Percentiles rank a stretch among this genome's conserved stretches.
phyloP scores from a whole-genome alignment of 768 basidiomycete genomes.

The Mycena chlorophos region DNA sequence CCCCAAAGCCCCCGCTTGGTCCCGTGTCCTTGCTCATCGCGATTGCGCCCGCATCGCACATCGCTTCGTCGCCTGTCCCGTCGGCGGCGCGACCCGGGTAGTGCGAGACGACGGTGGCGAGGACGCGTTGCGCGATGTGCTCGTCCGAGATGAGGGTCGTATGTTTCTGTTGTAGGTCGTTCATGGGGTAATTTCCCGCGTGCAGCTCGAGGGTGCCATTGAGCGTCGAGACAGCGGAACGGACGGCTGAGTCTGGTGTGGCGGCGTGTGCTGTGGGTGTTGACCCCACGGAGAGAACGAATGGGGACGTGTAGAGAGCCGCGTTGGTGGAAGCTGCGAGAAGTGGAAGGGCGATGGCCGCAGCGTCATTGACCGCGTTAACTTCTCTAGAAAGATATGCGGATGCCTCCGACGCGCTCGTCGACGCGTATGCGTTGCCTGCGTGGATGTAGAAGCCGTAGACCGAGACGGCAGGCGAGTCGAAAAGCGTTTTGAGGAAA shows the following conservation, averaged over 20 bases:
- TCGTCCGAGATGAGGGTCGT: constrained; percentile 61
- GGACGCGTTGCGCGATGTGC: constrained; percentile 65
- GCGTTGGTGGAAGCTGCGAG: constrained; percentile 38
- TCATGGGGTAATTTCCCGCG: constrained; percentile 80
- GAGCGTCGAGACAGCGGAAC: constrained; percentile 46
- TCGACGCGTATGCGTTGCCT: constrained; percentile 76
- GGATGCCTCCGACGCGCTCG: constrained; percentile 62
- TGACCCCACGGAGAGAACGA: constrained; percentile 80
- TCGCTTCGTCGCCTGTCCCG: constrained; percentile 69
- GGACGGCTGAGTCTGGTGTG: constrained; percentile 43
- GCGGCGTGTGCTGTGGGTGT: constrained; percentile 86
- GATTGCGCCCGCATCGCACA: constrained; percentile 81
- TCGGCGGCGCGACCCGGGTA: constrained; percentile 67
- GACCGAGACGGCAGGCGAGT: constrained; percentile 58
- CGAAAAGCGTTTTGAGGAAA: constrained; percentile 53
- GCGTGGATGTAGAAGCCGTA: constrained; percentile 85
- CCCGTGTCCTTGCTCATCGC: constrained; percentile 89
- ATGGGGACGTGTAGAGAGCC: constrained; percentile 44
- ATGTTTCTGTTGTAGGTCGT: constrained; percentile 81
- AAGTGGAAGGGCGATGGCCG: constrained; percentile 52
- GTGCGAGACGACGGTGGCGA: constrained; percentile 75
- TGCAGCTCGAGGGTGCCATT: constrained; percentile 72
- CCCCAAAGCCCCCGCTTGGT: constrained; percentile 68
- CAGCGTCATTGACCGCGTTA: constrained; percentile 65
- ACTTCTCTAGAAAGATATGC: constrained; percentile 70